Evolutionary conservation across 345 rosid genomes (phyloP).

Genomic region (Citrus medica): DNA sequence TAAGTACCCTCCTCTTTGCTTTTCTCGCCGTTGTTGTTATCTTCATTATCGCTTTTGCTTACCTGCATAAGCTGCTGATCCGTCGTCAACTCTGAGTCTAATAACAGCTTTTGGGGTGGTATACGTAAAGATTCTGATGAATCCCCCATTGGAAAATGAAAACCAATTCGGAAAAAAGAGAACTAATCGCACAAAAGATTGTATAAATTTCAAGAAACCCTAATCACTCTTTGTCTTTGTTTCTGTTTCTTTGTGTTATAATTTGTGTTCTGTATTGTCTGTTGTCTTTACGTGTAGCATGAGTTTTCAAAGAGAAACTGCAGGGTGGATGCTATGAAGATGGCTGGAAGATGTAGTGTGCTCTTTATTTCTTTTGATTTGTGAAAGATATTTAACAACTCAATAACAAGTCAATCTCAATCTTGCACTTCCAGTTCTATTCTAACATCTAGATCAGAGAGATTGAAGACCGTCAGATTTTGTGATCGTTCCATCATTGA

Average conservation of each 20-base stretch:
- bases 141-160: constrained; percentile 7
- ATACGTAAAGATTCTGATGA: background rate
- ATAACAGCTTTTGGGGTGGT: background rate
- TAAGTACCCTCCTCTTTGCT: constrained; percentile 23
- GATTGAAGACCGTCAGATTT: background rate
- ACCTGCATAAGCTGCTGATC: constrained; percentile 41
- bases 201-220: background rate
- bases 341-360: constrained; percentile 3
- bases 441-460: background rate
- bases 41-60: constrained; percentile 31
- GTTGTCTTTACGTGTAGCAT: constrained; percentile 10
- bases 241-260: background rate
- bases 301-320: constrained; percentile 13
- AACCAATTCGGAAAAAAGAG: background rate
- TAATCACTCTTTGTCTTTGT: background rate
- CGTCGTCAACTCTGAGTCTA: constrained; percentile 20
- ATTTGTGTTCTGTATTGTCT: constrained; percentile 1
- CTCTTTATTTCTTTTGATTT: background rate
- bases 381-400: background rate
- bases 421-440: background rate
- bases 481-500: background rate
- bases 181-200: no score
- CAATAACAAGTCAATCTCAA: background rate
- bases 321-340: constrained; percentile 33
- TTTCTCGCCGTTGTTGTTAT: constrained; percentile 18